Evolutionary conservation across 2,329 filamentous ascomycete species (phyloP), one percentile per base, ranked within the genome.

Genomic region (Alternaria ethzedia): DNA sequence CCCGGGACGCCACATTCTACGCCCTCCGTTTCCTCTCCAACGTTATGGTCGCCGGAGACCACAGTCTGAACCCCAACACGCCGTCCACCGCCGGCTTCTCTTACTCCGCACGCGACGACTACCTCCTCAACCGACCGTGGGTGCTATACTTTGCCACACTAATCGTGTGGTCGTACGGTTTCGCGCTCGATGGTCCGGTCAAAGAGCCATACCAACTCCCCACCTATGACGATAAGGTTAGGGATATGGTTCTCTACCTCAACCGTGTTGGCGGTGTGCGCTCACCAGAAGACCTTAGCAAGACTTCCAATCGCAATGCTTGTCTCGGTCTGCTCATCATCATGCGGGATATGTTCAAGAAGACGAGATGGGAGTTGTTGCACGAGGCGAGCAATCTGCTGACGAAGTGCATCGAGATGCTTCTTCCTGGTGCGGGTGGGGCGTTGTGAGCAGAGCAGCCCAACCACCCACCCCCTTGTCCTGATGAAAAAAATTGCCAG

Each of bases 81-180:
- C 45, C 81, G 2, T 78, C 80, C 21, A 62, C 70, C 20, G 69
- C 74, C 11, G 75, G 79, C 51, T 76, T 82, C 47, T 73, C 77
- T 25, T 99, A 98, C 79, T 90, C 89, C 17, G 93, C 94, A 1
- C 88, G 93, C 20, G 92, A 97, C 72, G 96, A 99, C 73, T 91
- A 94, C 57, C 85, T 97, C 2, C 86, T 98, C 63, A 97, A 98
- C 75, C 87, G 96, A 15, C 93, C 95, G 0, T 99, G 96, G 95
- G 94, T 97, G 11, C 84, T 98, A 55, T 99, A 97, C 80, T 96
- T 97, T 76, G 93, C 96, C 1, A 90, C 90, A 0, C 85, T 99
- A 13, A 93, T 97, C 21, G 92, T 98, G 1, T 99, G 96, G 96
- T 93, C 90, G 64, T 99, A 98, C 74, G 95, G 94, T 3, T 97